Evolutionary conservation across 1,284 basidiomycete genomes (phyloP).

Genomic region (Vanrija sp.): DNA sequence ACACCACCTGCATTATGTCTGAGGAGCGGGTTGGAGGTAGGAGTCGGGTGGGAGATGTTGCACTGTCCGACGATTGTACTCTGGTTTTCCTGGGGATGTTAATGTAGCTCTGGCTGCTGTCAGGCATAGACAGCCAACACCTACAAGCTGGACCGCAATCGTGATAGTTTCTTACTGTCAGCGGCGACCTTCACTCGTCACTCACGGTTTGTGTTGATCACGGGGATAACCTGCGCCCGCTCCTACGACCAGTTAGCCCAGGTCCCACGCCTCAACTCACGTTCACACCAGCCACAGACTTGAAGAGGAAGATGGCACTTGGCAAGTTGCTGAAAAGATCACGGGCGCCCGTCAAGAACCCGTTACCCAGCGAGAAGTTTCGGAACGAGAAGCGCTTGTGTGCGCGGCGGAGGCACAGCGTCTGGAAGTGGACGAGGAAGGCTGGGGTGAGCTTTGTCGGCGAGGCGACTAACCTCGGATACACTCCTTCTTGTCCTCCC

Average conservation of each 20-base stretch:
- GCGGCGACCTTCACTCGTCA: background rate
- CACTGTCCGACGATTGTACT: constrained; percentile 85
- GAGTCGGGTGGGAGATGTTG: constrained; percentile 84
- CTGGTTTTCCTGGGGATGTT: constrained; percentile 62
- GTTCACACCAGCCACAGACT: constrained; percentile 72
- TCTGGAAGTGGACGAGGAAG: constrained; percentile 85
- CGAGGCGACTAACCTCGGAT: constrained; percentile 37
- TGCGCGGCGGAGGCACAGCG: constrained; percentile 75
- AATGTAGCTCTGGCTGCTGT: background rate
- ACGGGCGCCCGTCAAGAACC: constrained; percentile 79
- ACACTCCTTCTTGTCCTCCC: constrained; percentile 81
- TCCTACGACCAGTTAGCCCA: constrained; percentile 16
- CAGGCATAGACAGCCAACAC: constrained; percentile 39
- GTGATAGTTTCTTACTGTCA: constrained; percentile 65
- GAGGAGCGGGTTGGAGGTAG: constrained; percentile 4
- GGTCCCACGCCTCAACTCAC: constrained; percentile 12
- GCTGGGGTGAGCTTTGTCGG: constrained; percentile 52
- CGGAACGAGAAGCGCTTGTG: constrained; percentile 86
- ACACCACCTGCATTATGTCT: too few species aligned
- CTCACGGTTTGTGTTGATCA: constrained; percentile 83
- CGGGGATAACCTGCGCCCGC: constrained; percentile 61
- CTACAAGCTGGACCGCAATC: constrained; percentile 85
- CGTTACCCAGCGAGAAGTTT: constrained; percentile 72
- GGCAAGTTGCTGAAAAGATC: constrained; percentile 83
- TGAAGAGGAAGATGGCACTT: constrained; percentile 92